These are phyloP conservation scores for Adiantum capillusveneris DNA, from an alignment of 75 land plant genomes.

Conservation along the genomic window DNA sequence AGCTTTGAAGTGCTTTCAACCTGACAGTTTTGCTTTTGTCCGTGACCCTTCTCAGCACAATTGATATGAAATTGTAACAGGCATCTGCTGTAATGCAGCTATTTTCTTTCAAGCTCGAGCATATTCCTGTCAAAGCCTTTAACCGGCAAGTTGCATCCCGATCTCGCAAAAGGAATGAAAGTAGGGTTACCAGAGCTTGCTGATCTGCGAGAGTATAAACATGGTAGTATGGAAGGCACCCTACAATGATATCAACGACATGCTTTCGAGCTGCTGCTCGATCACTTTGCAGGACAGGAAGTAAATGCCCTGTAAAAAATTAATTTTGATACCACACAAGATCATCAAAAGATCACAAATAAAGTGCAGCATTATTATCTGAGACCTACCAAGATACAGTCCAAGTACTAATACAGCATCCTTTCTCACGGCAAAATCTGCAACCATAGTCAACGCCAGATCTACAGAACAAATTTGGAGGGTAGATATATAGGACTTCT, in stretches of 20 bases:
- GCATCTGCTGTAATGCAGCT: background rate
- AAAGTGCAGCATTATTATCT: too few relatives aligned
- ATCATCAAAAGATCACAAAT: background rate
- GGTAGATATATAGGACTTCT: background rate
- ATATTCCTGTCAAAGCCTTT: slow-evolving; percentile 10
- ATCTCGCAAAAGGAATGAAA: slow-evolving; percentile 5
- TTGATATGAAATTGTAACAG: background rate
- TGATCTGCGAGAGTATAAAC: slow-evolving; percentile 6
- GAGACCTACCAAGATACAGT: slow-evolving; percentile 13
- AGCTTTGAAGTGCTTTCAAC: slow-evolving; percentile 17
- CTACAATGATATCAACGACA: slow-evolving; percentile 11
- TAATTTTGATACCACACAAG: background rate
- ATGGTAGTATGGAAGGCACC: slow-evolving; percentile 5
- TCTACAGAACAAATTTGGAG: slow-evolving; percentile 1
- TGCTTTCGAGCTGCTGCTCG: slow-evolving; percentile 17
- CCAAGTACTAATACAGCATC: slow-evolving; percentile 11
- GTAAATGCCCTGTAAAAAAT: background rate
- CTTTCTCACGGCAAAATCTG: slow-evolving; percentile 15
- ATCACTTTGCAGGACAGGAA: slow-evolving; percentile 8
- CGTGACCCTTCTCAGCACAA: slow-evolving; percentile 7
- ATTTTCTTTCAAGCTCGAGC: background rate
- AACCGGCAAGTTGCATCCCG: slow-evolving; percentile 21
- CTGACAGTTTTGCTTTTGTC: slow-evolving; percentile 22
- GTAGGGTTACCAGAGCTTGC: slow-evolving; percentile 2
- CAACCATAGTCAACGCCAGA: slow-evolving; percentile 12